Conservation (phyloP, 805 yeast species). For the Ogataea naganishii region DNA sequence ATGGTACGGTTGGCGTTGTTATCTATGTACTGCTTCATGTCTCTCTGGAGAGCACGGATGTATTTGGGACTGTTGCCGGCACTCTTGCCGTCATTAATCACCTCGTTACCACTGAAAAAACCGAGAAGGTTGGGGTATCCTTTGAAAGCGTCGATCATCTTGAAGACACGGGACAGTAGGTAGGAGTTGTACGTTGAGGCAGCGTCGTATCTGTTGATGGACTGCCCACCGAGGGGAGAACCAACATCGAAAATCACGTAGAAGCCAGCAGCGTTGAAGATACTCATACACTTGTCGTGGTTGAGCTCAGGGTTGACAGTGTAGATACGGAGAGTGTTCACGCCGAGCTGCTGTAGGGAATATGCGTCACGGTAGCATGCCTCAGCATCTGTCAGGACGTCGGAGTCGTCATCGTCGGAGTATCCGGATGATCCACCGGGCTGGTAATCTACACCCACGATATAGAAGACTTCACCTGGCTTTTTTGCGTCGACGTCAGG, state of each 20-base stretch:
- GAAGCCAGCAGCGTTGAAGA: conserved; percentile 83
- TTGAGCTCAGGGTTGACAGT: conserved; percentile 73
- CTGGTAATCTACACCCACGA: conserved; percentile 87
- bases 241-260: conserved; percentile 82
- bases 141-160: conserved; percentile 77
- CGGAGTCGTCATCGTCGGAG: conserved; percentile 27
- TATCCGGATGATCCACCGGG: conserved; percentile 83
- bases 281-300: conserved; percentile 90
- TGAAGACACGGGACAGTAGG: conserved; percentile 74
- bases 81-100: conserved; percentile 68
- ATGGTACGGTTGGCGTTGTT: conserved; percentile 63
- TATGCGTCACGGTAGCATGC: conserved; percentile 75
- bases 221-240: conserved; percentile 57
- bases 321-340: conserved; percentile 81
- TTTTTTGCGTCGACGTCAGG: conserved; percentile 28
- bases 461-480: conserved; percentile 57
- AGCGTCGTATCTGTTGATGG: conserved; percentile 68
- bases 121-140: conserved; percentile 79
- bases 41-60: conserved; percentile 87
- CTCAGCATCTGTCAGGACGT: conserved; percentile 63
- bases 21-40: conserved; percentile 73
- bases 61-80: conserved; percentile 63
- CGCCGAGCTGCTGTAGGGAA: conserved; percentile 70
- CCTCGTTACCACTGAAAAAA: conserved; percentile 87
- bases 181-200: conserved; percentile 56